Evolutionary conservation across 2,329 filamentous ascomycete species (phyloP).

Genomic region (Fusarium ambrosium): DNA sequence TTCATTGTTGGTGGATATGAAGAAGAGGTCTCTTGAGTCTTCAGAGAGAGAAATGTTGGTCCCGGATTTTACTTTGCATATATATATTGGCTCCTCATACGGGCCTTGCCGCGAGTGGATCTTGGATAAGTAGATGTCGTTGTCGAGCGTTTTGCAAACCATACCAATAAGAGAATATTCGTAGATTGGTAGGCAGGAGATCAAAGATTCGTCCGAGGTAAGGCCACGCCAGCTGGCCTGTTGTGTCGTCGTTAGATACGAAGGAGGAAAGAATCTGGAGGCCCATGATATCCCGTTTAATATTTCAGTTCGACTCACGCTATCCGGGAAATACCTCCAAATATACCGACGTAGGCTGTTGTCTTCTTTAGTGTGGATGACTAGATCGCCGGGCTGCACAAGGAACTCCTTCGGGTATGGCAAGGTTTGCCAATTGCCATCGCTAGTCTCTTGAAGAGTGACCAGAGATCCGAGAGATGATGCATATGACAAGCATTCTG

Average conservation of each 20-base stretch:
- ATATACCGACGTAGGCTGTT: background rate
- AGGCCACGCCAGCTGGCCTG: background rate
- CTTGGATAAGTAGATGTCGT: background rate
- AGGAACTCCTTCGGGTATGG: background rate
- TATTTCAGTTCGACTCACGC: background rate
- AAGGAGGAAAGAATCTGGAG: background rate
- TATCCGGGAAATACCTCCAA: background rate
- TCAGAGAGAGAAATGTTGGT: background rate
- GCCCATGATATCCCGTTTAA: background rate
- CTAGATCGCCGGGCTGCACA: background rate
- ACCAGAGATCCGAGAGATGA: background rate
- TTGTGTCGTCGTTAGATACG: background rate
- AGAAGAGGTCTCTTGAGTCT: background rate
- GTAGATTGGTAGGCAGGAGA: background rate
- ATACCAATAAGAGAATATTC: background rate
- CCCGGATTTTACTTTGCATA: background rate
- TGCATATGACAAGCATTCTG: background rate
- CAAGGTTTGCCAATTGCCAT: background rate
- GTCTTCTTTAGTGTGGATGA: background rate
- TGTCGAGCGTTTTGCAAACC: background rate
- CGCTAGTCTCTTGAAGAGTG: background rate
- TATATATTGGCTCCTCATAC: background rate
- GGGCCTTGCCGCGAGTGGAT: background rate
- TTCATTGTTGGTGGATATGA: background rate
- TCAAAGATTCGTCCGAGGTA: background rate